These are phyloP conservation scores for Rhizophora mangle DNA, from an alignment of 345 rosid genomes.

Conservation along the genomic window DNA sequence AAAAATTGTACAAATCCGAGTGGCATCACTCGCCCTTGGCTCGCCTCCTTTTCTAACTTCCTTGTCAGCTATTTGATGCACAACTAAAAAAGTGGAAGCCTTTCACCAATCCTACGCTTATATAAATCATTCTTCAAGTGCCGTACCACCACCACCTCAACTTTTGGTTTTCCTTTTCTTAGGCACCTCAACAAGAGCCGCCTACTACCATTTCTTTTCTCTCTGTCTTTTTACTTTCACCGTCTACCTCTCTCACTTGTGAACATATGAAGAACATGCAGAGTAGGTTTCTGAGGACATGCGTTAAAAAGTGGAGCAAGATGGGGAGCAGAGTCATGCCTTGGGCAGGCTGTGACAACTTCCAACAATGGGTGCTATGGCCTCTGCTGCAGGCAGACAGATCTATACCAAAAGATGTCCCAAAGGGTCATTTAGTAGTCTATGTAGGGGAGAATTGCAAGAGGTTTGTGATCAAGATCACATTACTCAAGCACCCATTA, in stretches of 20 bases:
- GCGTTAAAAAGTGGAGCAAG: constrained; percentile 54
- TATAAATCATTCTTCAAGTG: constrained; percentile 4
- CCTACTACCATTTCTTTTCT: not conserved
- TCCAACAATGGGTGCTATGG: constrained; percentile 47
- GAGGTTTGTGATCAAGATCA: constrained; percentile 69
- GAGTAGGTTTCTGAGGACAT: constrained; percentile 42
- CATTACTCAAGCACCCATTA: constrained; percentile 66
- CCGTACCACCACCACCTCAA: constrained; percentile 17
- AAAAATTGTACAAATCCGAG: not conserved
- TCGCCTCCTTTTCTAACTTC: constrained; percentile 32
- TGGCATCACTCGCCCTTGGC: constrained; percentile 14
- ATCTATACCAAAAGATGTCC: constrained; percentile 73
- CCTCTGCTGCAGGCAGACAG: constrained; percentile 37
- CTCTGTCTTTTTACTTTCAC: constrained; percentile 14
- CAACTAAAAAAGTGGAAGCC: constrained; percentile 12
- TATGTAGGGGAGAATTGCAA: constrained; percentile 69
- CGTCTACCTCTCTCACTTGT: not conserved
- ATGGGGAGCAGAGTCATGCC: constrained; percentile 45
- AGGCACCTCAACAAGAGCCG: not conserved
- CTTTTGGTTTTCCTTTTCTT: not conserved
- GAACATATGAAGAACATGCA: constrained; percentile 33
- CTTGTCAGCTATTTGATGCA: constrained; percentile 50
- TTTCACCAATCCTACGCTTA: constrained; percentile 18
- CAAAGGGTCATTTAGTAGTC: constrained; percentile 81
- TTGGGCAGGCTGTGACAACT: constrained; percentile 43